A percentile compares a stretch with the other conserved stretches of the same genome.
These are phyloP conservation scores for Alternaria brassicicola DNA, from an alignment of 2,329 filamentous ascomycete genomes.

Conservation along the genomic window DNA sequence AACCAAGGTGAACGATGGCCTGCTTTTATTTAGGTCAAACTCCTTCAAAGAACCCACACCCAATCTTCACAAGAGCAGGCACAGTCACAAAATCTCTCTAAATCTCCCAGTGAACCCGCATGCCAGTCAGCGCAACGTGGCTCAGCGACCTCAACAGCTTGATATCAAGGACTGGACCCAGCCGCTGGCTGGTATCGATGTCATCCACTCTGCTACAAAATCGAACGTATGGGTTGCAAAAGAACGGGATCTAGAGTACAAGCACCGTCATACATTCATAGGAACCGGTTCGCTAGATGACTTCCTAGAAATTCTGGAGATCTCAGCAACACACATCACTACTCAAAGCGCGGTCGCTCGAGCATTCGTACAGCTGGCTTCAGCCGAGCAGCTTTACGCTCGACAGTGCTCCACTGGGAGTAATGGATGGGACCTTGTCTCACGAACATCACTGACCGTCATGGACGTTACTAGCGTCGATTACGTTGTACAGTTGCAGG, in stretches of 20 bases:
- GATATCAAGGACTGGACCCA: neutral
- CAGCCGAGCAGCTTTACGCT: slow-evolving; percentile 30
- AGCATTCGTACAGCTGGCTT: slow-evolving; percentile 29
- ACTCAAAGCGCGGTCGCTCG: slow-evolving; percentile 19
- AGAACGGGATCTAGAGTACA: slow-evolving; percentile 36
- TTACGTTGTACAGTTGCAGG: slow-evolving; percentile 25
- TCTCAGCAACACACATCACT: slow-evolving; percentile 12
- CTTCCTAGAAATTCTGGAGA: slow-evolving; percentile 32
- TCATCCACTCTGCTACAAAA: neutral
- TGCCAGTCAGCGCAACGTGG: neutral
- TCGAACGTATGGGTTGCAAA: neutral
- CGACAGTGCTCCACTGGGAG: slow-evolving; percentile 22
- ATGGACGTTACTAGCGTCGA: slow-evolving; percentile 21
- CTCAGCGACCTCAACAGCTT: neutral
- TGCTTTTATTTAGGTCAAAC: slow-evolving; percentile 18
- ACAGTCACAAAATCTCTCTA: slow-evolving; percentile 21
- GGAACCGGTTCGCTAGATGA: slow-evolving; percentile 36
- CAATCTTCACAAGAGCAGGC: neutral
- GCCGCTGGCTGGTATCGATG: neutral
- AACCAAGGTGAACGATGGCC: slow-evolving; percentile 12
- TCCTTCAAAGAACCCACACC: neutral
- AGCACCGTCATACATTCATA: slow-evolving; percentile 41
- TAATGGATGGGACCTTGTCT: slow-evolving; percentile 34
- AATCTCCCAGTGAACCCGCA: slow-evolving; percentile 16
- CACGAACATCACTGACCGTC: slow-evolving; percentile 21